Percentiles rank a stretch among this genome's conserved stretches.
Conservation (phyloP, 2,329 filamentous ascomycete genomes). For the Rhinocladiella similis region DNA sequence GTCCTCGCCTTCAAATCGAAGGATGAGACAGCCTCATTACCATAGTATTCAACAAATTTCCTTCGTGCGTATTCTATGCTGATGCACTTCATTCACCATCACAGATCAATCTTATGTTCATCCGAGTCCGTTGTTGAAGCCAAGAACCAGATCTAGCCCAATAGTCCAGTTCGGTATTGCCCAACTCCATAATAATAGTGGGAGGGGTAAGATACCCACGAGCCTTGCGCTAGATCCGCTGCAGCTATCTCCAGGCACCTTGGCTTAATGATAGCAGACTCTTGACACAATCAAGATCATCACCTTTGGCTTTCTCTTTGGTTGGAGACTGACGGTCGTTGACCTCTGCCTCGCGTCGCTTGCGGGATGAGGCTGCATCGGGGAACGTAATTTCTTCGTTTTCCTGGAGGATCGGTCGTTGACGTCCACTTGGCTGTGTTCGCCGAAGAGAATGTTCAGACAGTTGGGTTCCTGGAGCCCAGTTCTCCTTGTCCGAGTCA, state of each 20-base stretch:
- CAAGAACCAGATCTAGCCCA: not conserved
- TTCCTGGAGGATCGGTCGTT: conserved; percentile 49
- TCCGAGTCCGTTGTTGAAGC: no score
- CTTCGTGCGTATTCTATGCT: not conserved
- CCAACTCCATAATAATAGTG: not conserved
- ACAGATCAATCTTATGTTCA: not conserved
- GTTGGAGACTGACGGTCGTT: conserved; percentile 9
- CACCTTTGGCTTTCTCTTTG: conserved; percentile 61
- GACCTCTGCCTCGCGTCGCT: not conserved
- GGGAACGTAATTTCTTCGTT: conserved; percentile 34
- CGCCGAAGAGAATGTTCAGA: conserved; percentile 54
- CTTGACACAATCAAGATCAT: conserved; percentile 85
- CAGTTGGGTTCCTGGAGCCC: conserved; percentile 55
- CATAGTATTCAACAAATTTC: conserved; percentile 1
- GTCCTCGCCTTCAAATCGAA: not conserved
- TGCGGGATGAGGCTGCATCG: conserved; percentile 11
- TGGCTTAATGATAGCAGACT: conserved; percentile 86
- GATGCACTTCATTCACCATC: not conserved
- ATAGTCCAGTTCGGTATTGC: not conserved
- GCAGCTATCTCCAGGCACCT: conserved; percentile 75
- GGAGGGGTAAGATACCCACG: not conserved
- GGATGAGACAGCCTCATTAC: not conserved
- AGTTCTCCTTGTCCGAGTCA: conserved; percentile 96
- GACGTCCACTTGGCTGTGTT: conserved; percentile 41
- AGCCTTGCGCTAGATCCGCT: not conserved